phyloP scores from a whole-genome alignment of 805 yeast genomes.

The Yamadazyma laniorum region DNA sequence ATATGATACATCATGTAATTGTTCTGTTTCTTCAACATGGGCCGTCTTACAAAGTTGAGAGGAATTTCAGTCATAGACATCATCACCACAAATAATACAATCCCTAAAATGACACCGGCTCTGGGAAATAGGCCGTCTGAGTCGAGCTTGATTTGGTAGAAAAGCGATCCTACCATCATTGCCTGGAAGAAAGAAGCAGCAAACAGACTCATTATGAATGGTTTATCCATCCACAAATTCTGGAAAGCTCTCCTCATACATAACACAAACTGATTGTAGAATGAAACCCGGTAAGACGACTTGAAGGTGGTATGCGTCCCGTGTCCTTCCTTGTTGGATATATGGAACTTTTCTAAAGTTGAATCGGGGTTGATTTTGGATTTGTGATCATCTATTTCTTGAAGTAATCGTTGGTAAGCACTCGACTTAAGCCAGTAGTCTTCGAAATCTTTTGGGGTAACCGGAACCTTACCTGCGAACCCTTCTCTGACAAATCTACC shows the following conservation, averaged over 20 bases:
- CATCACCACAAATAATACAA: conserved; percentile 60
- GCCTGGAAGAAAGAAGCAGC: conserved; percentile 56
- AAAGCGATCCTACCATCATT: conserved; percentile 59
- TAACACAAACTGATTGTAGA: conserved; percentile 48
- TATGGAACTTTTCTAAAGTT: conserved; percentile 20
- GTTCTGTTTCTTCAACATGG: conserved; percentile 69
- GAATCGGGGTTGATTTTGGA: conserved; percentile 16
- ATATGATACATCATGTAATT: conserved; percentile 72
- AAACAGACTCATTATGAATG: conserved; percentile 51
- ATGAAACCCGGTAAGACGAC: conserved; percentile 44
- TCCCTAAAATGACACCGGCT: conserved; percentile 63
- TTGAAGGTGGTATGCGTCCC: conserved; percentile 32
- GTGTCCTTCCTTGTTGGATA: conserved; percentile 36
- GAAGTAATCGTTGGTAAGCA: conserved; percentile 41
- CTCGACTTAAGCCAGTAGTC: conserved; percentile 57
- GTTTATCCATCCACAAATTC: conserved; percentile 54
- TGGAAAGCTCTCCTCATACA: conserved; percentile 54
- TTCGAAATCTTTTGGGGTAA: conserved; percentile 57
- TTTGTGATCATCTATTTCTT: conserved; percentile 44
- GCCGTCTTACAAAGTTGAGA: conserved; percentile 56
- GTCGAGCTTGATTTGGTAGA: conserved; percentile 47
- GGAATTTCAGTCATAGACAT: conserved; percentile 60
- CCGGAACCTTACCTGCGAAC: conserved; percentile 50
- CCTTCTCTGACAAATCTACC: conserved; percentile 54
- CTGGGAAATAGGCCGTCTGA: conserved; percentile 60